Evolutionary conservation across 257 asterid genomes (phyloP), one percentile per base, ranked within the genome.

Genomic region (Mitragyna speciosa): DNA sequence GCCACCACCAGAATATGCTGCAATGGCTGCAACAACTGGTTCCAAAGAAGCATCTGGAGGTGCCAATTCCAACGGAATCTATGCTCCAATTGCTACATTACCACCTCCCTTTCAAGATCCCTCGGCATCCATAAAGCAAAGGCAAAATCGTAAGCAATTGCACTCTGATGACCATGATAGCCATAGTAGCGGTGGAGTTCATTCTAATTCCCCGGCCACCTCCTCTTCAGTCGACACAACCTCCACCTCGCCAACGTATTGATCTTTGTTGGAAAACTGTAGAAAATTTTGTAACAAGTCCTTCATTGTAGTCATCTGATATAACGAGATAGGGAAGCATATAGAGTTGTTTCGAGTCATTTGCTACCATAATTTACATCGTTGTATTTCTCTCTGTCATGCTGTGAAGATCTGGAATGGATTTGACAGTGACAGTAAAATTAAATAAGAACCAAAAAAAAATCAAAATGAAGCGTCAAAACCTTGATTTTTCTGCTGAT

Each of bases 1-100:
- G 41, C 85, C 87, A 59, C 84, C 88, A 47, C 78, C 56, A 30
- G 81, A 86, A 47, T 75, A 78, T 72, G 74, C 84, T 77, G 70
- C 86, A 59, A 75, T 81, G 83, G 82, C 85, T 52, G 43, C 85
- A 52, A 70, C 82, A 36, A 72, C 89, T 48, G 83, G 86, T 5
- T 84, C 97, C 0, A 89, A 83, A 63, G 95, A 88, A 71, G 87
- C 87, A 0, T 80, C 92, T 4, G 87, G 84, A 16, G 91, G 76
- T 3, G 89, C 85, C 17, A 76, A 83, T 75, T 78, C 92, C 0
- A 82, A 82, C 41, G 91, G 94, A 41, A 75, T 93, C 65, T 93
- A 91, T 45, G 91, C 98, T 26, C 96, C 98, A 0, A 49, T 89
- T 0, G 88, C 98, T 2, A 26, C 87, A 9, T 63, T 87, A 67